A percentile compares a stretch with the other conserved stretches of the same genome.
These are phyloP conservation scores for Danielia reshetovae DNA, from an alignment of 805 yeast species.

Conservation along the genomic window DNA sequence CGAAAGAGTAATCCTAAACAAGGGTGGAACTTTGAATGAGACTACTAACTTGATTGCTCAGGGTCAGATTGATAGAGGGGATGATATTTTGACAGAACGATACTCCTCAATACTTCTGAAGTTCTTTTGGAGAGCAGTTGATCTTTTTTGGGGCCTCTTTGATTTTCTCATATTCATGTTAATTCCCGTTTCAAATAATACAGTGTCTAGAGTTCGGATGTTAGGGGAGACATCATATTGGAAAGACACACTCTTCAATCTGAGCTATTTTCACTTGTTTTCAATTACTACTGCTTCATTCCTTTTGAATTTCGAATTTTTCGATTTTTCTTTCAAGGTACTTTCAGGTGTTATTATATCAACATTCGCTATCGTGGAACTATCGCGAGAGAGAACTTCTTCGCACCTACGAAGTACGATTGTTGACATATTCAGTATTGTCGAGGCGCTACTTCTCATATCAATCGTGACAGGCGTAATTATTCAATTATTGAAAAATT, in stretches of 20 bases:
- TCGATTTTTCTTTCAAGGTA: not conserved
- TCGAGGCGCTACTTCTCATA: slow-evolving; percentile 23
- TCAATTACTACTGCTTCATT: too few relatives aligned
- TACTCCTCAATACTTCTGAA: too few relatives aligned
- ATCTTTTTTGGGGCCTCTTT: not conserved
- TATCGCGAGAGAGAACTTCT: too few relatives aligned
- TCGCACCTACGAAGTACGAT: not conserved
- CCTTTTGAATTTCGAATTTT: too few relatives aligned
- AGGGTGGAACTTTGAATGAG: not conserved
- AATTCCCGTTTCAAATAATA: slow-evolving; percentile 7
- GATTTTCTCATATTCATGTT: slow-evolving; percentile 5
- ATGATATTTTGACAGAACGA: too few relatives aligned
- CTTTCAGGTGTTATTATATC: too few relatives aligned
- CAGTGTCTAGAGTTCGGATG: slow-evolving; percentile 1
- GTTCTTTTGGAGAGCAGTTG: not conserved
- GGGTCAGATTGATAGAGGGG: too few relatives aligned
- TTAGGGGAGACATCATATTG: not conserved
- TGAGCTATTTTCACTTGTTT: not conserved
- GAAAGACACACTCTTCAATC: not conserved
- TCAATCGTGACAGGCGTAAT: slow-evolving; percentile 23
- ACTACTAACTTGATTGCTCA: too few relatives aligned
- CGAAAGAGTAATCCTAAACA: not conserved
- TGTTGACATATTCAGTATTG: slow-evolving; percentile 16
- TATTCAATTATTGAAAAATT: slow-evolving; percentile 35
- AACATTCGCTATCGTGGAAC: too few relatives aligned